Conservation (phyloP, 2,329 filamentous ascomycete genomes). For the Xylaria sp. region DNA sequence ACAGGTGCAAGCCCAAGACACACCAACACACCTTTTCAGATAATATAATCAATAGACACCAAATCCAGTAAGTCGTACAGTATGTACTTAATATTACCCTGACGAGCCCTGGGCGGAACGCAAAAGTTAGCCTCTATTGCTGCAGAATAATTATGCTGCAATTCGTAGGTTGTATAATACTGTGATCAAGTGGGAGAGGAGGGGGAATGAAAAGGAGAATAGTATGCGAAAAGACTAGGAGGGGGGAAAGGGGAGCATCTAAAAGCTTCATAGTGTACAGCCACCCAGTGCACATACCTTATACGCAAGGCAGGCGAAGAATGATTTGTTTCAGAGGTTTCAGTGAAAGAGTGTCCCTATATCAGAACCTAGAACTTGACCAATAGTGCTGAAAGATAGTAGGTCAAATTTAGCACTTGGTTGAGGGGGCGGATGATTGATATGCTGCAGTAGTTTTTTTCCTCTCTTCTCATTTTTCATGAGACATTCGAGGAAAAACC, state of each 20-base stretch:
- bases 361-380: neutral
- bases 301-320: neutral
- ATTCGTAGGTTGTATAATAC: neutral
- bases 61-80: conserved; percentile 1
- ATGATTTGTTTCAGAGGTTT: conserved; percentile 7
- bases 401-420: neutral
- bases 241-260: neutral
- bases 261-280: neutral
- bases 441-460: neutral
- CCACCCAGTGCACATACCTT: conserved; percentile 6
- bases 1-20: conserved; percentile 10
- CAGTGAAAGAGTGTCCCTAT: neutral
- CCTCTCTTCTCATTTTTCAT: neutral
- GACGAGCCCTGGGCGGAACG: neutral
- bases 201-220: neutral
- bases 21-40: neutral
- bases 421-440: neutral
- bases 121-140: neutral
- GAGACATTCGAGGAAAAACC: neutral
- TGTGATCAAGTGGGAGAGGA: neutral
- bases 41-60: neutral
- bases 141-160: neutral
- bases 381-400: neutral
- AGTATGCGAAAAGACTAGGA: neutral
- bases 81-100: neutral